These are phyloP conservation scores for Leccinum longicurvipes DNA, from an alignment of 768 basidiomycete genomes.

Conservation along the genomic window DNA sequence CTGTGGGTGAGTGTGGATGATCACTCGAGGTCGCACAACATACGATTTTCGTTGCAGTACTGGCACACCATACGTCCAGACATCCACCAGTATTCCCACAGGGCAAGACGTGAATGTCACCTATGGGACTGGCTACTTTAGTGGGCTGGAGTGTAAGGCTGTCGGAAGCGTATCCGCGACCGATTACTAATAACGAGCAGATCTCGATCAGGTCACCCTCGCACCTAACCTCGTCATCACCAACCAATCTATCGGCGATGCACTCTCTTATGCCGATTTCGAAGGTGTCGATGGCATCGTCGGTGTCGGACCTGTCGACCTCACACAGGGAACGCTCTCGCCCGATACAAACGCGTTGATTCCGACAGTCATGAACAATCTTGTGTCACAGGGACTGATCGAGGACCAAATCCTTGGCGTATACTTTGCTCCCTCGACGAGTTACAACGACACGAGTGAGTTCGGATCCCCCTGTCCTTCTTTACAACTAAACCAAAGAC, in stretches of 20 bases:
- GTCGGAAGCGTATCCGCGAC: background rate
- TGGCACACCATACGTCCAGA: conserved; percentile 17
- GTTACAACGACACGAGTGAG: conserved; percentile 8
- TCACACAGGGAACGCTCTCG: background rate
- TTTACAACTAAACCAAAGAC: conserved; percentile 12
- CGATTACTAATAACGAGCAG: background rate
- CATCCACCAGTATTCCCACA: conserved; percentile 25
- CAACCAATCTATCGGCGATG: conserved; percentile 30
- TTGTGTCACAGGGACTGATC: conserved; percentile 13
- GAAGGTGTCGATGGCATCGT: conserved; percentile 22
- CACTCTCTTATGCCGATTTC: conserved; percentile 15
- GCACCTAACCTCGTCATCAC: conserved; percentile 22
- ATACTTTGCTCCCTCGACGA: conserved; percentile 16
- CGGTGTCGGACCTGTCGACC: conserved; percentile 21
- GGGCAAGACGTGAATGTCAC: conserved; percentile 15
- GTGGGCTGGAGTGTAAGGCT: conserved; percentile 35
- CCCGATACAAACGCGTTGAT: conserved; percentile 1
- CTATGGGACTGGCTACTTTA: conserved; percentile 15
- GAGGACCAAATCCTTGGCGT: conserved; percentile 13
- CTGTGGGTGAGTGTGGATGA: conserved; percentile 11
- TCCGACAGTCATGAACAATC: conserved; percentile 22
- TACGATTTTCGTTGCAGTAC: conserved; percentile 11
- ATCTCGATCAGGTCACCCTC: conserved; percentile 28
- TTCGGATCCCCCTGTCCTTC: background rate
- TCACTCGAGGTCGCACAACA: background rate